Evolutionary conservation across 441 rosid species (phyloP), one percentile per base, ranked within the genome.

Genomic region (Heliophila coronopifolia): DNA sequence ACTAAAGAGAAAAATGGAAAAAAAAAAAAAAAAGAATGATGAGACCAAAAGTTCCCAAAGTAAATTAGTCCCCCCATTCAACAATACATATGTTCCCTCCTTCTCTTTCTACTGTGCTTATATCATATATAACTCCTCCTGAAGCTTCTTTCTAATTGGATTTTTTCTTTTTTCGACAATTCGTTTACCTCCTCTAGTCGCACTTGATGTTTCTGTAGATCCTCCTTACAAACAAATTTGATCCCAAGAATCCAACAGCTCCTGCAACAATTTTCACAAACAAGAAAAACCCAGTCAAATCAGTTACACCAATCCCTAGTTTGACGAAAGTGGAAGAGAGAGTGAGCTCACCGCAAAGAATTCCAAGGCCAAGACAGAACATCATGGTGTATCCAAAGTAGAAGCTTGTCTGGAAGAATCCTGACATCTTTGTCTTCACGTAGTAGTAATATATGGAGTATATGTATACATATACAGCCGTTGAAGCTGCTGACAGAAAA

Each of bases 321-420:
- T 35, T 7, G 23, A 20, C 23, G 17, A 35, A 35, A 39, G 38
- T 36, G 38, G 6, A 4, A 1, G n/a, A 43, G 55, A 34, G 23
- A 47, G 18, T 5, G 16, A 55, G 75, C 90, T 74, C 63, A 89
- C 97, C 97, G 6, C 97, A 89, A 39, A 89, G 95, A 50, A 89
- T 83, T 61, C 97, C 97, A 31, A 89, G 74, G 51, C 97, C 95
- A 17, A 89, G 93, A 53, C 97, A 89, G 58, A 89, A 89, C 97
- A 89, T 89, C 86, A 89, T 59, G 25, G 95, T 89, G 80, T 89
- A 89, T 24, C 97, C 97, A 70, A 89, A 89, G 57, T 89, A 89
- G 80, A 89, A 89, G 77, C 95, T 89, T 50, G 95, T 89, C 75
- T 89, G 97, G 76, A 89, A 89, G 75, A 89, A 89, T 56, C 97